Evolutionary conservation across 139 green algal species (phyloP).

Genomic region (Spirogloea muscicola): DNA sequence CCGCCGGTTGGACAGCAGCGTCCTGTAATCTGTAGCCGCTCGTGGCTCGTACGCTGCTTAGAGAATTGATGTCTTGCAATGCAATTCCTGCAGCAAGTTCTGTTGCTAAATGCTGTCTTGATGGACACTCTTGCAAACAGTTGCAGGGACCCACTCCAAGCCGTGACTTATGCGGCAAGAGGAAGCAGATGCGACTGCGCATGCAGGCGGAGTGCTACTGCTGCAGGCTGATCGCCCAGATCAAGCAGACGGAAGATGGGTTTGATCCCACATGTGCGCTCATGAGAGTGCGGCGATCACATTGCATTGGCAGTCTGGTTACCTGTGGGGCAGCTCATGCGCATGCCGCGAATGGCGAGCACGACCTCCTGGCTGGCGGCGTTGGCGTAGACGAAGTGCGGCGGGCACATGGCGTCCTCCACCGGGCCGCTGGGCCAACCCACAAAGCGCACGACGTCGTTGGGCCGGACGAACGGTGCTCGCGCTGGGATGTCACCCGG

Average conservation of each 20-base stretch:
- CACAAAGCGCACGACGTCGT: not conserved
- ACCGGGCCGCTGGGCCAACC: not conserved
- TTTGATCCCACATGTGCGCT: too few relatives aligned
- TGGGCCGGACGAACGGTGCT: not conserved
- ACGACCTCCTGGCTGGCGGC: not conserved
- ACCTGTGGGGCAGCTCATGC: slow-evolving; percentile 8
- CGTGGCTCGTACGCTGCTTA: too few relatives aligned
- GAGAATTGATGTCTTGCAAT: not conserved
- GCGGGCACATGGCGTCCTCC: slow-evolving; percentile 20
- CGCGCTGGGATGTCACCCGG: not conserved
- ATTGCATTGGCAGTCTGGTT: not conserved
- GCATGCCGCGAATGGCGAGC: slow-evolving; percentile 6
- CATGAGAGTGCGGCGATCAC: too few relatives aligned
- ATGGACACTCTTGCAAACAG: not conserved
- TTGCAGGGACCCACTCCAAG: not conserved
- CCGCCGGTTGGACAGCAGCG: slow-evolving; percentile 16
- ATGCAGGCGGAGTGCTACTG: not conserved
- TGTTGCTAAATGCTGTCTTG: not conserved
- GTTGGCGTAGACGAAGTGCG: slow-evolving; percentile 14
- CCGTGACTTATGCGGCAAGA: not conserved
- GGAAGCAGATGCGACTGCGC: not conserved
- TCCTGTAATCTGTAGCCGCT: slow-evolving; percentile 6
- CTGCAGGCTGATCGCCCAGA: not conserved
- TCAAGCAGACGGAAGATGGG: not conserved
- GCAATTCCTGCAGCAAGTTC: not conserved